Evolutionary conservation across 2,329 filamentous ascomycete genomes (phyloP), one percentile per base, ranked within the genome.

Genomic region (Nigrospora sphaerica): DNA sequence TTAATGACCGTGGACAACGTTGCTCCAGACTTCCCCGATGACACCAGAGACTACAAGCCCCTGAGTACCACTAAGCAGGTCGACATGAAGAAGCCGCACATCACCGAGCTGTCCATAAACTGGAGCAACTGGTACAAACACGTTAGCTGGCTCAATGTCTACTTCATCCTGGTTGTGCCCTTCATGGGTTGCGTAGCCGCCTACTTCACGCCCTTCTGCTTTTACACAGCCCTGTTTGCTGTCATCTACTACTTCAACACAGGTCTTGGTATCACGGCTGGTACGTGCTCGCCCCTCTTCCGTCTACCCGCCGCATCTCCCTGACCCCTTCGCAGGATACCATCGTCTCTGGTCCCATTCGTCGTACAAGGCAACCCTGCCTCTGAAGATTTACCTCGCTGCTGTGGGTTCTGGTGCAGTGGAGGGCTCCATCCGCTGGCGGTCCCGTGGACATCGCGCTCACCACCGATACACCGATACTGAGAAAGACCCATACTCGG

Each of bases 81-180:
- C 54, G 78, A 82, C 49, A 38, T 64, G 49, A 73, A 84, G 73
- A 95, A 95, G 72, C 78, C 85, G 61, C 89, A 95, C 68, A n/a
- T n/a, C n/a, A n/a, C n/a, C n/a, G n/a, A n/a, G n/a, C n/a, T n/a
- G n/a, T n/a, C n/a, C n/a, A n/a, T 95, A 57, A 95, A 88, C 49
- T 77, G 75, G 68, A 72, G 75, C 60, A 95, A 95, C 74, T 93
- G 88, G 87, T 83, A 90, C 71, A 85, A 91, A 72, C 90, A 95
- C 64, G 78, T 95, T 74, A 90, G 95, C 77, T 95, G 90, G 89
- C 77, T 95, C 55, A 95, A 95, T 67, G 83, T 88, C 52, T 78
- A 75, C 51, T 78, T 95, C 64, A 92, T 95, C 64, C 67, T 95
- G 54, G 75, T 85, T 55, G 77, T 95, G 39, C 90, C 91, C 37